Evolutionary conservation across 2,329 filamentous ascomycete genomes (phyloP).

Genomic region (Teratosphaeria nubilosa): DNA sequence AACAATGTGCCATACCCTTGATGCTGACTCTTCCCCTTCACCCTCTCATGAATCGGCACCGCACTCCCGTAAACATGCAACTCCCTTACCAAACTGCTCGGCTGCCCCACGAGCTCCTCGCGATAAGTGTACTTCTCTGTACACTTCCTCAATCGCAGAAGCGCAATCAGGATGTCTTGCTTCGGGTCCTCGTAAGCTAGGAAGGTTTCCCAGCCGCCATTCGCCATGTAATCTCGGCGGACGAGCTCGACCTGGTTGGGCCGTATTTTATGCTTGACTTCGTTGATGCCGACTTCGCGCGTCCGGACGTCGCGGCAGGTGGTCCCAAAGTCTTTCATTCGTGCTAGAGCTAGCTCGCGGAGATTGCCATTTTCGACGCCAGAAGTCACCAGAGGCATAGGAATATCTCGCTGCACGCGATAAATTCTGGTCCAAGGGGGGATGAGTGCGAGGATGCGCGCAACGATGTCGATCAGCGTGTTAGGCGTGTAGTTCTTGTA

Average conservation of each 20-base stretch:
- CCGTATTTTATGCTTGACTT: conserved; percentile 97
- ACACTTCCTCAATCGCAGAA: conserved; percentile 83
- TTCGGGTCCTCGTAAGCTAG: conserved; percentile 96
- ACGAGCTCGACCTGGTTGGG: conserved; percentile 94
- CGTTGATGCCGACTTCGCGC: conserved; percentile 93
- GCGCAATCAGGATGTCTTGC: conserved; percentile 90
- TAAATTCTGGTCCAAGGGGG: conserved; percentile 98
- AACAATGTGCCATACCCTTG: conserved; percentile 91
- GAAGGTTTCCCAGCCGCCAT: conserved; percentile 98
- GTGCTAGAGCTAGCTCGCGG: conserved; percentile 81
- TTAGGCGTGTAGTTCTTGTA: conserved; percentile 99
- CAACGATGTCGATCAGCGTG: conserved; percentile 87
- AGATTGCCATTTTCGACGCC: conserved; percentile 97
- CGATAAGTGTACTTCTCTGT: conserved; percentile 86
- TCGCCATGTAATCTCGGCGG: conserved; percentile 84
- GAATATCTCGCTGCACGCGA: conserved; percentile 94
- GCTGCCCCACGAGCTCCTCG: conserved; percentile 73
- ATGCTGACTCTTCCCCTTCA: conserved; percentile 95
- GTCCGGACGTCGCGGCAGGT: conserved; percentile 94
- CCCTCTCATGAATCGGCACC: conserved; percentile 91
- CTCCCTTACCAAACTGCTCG: conserved; percentile 84
- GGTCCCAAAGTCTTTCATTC: conserved; percentile 98
- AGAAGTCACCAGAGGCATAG: conserved; percentile 98
- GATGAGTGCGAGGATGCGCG: conserved; percentile 86
- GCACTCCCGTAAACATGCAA: conserved; percentile 95